phyloP scores from a whole-genome alignment of 2,329 filamentous ascomycete genomes.

The Pseudocercospora musae region DNA sequence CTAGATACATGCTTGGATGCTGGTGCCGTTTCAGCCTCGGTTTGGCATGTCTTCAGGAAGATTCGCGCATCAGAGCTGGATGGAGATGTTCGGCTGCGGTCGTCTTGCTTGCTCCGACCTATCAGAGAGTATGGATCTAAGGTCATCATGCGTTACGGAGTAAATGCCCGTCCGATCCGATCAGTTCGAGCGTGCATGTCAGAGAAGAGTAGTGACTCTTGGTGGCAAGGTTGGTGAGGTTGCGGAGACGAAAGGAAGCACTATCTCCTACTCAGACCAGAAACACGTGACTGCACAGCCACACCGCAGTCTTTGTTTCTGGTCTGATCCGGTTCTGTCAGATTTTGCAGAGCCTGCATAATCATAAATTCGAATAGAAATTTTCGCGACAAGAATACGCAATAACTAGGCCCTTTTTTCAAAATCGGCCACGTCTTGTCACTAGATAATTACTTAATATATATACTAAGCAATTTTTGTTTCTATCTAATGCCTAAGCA shows the following conservation, averaged over 20 bases:
- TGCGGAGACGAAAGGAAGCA: neutral
- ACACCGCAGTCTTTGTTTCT: too few species aligned
- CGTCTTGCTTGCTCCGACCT: neutral
- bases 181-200: neutral
- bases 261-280: too few species aligned
- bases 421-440: too few species aligned
- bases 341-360: too few species aligned
- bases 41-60: neutral
- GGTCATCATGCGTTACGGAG: neutral
- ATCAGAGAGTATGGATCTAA: neutral
- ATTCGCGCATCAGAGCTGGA: neutral
- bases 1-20: neutral
- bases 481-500: too few species aligned
- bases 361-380: too few species aligned
- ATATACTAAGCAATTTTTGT: too few species aligned
- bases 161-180: neutral
- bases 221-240: neutral
- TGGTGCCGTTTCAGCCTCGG: neutral
- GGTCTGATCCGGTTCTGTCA: too few species aligned
- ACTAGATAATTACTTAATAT: too few species aligned
- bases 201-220: neutral
- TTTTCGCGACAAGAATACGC: too few species aligned
- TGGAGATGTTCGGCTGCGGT: neutral
- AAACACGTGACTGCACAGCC: too few species aligned
- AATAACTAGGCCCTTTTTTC: too few species aligned